Conservation (phyloP, 1,284 basidiomycete species). For the Trichosporon sp. region DNA sequence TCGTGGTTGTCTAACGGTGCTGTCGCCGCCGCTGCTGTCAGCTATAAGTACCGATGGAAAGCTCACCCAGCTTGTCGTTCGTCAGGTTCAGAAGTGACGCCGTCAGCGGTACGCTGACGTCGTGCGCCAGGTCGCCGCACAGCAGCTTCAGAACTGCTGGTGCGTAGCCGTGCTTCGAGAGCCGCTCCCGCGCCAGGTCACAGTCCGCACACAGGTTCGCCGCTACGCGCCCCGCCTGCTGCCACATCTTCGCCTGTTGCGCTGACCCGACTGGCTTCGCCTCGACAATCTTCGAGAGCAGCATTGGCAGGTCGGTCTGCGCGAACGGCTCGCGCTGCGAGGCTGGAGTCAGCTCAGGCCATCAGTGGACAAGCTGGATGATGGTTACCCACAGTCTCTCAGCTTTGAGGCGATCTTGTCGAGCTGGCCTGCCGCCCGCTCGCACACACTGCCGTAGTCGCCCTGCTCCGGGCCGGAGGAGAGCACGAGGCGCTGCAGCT, state of each 20-base stretch:
- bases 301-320: conserved; percentile 8
- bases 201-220: conserved; percentile 39
- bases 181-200: conserved; percentile 5
- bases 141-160: background rate
- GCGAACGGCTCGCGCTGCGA: conserved; percentile 6
- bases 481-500: conserved; percentile 12
- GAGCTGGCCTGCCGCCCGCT: conserved; percentile 8
- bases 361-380: background rate
- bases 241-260: background rate
- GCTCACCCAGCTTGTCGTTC: conserved; percentile 1
- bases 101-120: background rate
- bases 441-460: background rate
- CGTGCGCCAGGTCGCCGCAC: background rate
- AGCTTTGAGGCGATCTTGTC: conserved; percentile 20
- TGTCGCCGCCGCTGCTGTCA: background rate
- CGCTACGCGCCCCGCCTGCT: conserved; percentile 35
- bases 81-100: conserved; percentile 2
- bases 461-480: background rate
- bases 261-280: background rate
- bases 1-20: background rate
- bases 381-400: conserved; percentile 27
- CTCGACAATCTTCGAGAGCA: background rate
- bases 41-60: background rate
- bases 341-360: background rate
- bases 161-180: background rate